Evolutionary conservation across 306 rosid genomes (phyloP).

Genomic region (Fagus crenata): DNA sequence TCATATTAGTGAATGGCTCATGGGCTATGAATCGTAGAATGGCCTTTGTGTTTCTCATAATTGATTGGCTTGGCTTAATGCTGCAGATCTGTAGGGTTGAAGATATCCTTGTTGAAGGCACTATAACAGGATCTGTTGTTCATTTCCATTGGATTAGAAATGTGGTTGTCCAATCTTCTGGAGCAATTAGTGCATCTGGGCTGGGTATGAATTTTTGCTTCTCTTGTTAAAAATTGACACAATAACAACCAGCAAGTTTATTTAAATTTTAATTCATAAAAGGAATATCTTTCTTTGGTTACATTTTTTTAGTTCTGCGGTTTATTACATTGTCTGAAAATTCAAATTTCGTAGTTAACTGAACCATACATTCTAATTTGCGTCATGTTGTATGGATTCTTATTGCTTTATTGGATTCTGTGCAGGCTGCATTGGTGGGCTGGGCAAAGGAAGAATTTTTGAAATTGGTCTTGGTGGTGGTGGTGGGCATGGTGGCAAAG

Average conservation of each 20-base stretch:
- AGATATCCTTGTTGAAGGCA: slow-evolving; percentile 69
- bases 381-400: slow-evolving; percentile 23
- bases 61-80: slow-evolving; percentile 39
- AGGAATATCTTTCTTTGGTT: background rate
- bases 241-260: background rate
- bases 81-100: slow-evolving; percentile 94
- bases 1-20: slow-evolving; percentile 26
- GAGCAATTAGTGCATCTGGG: slow-evolving; percentile 76
- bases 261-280: background rate
- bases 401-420: slow-evolving; percentile 27
- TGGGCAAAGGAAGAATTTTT: slow-evolving; percentile 68
- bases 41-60: slow-evolving; percentile 19
- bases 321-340: slow-evolving; percentile 22
- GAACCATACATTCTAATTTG: background rate
- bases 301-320: background rate
- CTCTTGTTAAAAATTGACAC: background rate
- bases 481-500: slow-evolving; percentile 95
- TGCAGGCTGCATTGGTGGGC: slow-evolving; percentile 85
- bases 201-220: slow-evolving; percentile 58
- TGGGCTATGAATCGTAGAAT: slow-evolving; percentile 15
- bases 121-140: slow-evolving; percentile 80
- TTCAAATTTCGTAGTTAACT: background rate
- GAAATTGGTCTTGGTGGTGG: slow-evolving; percentile 84
- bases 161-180: slow-evolving; percentile 54
- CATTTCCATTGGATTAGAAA: slow-evolving; percentile 89